Conservation (phyloP, 495 filamentous ascomycete species). For the Penicillium coprophilum region DNA sequence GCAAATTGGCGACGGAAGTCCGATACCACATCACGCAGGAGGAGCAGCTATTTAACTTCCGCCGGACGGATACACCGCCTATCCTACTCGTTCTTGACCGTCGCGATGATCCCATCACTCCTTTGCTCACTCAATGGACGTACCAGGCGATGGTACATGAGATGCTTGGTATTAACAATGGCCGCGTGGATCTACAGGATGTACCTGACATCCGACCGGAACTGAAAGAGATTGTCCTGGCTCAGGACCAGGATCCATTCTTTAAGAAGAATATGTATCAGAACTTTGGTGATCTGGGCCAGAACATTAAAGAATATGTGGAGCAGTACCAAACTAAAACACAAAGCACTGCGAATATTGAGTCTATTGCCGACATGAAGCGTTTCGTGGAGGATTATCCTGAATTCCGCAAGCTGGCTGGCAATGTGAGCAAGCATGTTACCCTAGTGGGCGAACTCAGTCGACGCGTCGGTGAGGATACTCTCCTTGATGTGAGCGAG, state of each 20-base stretch:
- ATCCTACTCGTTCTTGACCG: conserved; percentile 89
- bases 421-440: conserved; percentile 98
- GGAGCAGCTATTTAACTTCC: conserved; percentile 95
- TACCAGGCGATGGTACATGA: conserved; percentile 99
- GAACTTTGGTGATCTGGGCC: conserved; percentile 95
- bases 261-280: conserved; percentile 99
- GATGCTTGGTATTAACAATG: conserved; percentile 88
- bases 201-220: conserved; percentile 89
- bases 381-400: conserved; percentile 98
- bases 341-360: conserved; percentile 88
- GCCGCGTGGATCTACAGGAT: conserved; percentile 80
- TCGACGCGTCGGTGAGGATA: conserved; percentile 78
- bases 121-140: conserved; percentile 94
- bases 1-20: conserved; percentile 89
- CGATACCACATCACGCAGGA: conserved; percentile 92
- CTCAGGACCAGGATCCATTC: conserved; percentile 97
- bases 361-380: conserved; percentile 98
- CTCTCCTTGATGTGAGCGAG: conserved; percentile 89
- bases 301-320: conserved; percentile 98
- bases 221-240: conserved; percentile 91
- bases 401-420: conserved; percentile 93
- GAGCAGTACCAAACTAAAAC: conserved; percentile 96
- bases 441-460: conserved; percentile 92
- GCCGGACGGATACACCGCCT: conserved; percentile 91
- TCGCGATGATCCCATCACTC: conserved; percentile 94